Percentiles rank a stretch among this genome's conserved stretches.
Conservation (phyloP, 768 basidiomycete species). For the Kwoniella dejecticola region DNA sequence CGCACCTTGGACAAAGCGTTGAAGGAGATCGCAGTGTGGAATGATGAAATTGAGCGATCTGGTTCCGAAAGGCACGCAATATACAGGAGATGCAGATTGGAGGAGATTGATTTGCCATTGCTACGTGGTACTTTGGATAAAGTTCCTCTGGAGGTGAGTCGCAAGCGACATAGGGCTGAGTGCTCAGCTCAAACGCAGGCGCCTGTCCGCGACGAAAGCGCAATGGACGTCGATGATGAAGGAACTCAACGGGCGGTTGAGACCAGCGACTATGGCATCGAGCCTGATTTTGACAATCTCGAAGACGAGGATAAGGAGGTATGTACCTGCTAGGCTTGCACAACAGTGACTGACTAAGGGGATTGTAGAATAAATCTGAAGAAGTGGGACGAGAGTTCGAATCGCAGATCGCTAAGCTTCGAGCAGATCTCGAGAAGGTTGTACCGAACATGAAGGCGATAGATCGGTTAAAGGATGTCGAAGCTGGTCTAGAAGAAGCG, state of each 20-base stretch:
- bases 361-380: conserved; percentile 16
- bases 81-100: conserved; percentile 89
- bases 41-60: conserved; percentile 87
- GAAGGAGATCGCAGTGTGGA: conserved; percentile 87
- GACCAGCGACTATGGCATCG: conserved; percentile 82
- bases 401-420: conserved; percentile 66
- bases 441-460: conserved; percentile 97
- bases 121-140: conserved; percentile 73
- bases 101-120: conserved; percentile 84
- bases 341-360: background rate
- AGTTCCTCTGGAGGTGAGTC: conserved; percentile 92
- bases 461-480: conserved; percentile 67
- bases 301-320: conserved; percentile 94
- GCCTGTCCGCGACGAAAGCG: conserved; percentile 70
- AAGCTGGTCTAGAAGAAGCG: conserved; percentile 79
- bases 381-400: conserved; percentile 52
- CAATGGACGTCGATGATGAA: conserved; percentile 90
- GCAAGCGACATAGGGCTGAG: background rate
- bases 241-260: conserved; percentile 71
- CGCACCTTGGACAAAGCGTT: conserved; percentile 80
- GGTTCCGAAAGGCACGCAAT: conserved; percentile 79
- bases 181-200: background rate
- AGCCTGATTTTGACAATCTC: conserved; percentile 88
- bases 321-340: conserved; percentile 22
- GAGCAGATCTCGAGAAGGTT: conserved; percentile 80